Evolutionary conservation across 2,329 filamentous ascomycete species (phyloP).

Genomic region (Fusarium phyllophilum): DNA sequence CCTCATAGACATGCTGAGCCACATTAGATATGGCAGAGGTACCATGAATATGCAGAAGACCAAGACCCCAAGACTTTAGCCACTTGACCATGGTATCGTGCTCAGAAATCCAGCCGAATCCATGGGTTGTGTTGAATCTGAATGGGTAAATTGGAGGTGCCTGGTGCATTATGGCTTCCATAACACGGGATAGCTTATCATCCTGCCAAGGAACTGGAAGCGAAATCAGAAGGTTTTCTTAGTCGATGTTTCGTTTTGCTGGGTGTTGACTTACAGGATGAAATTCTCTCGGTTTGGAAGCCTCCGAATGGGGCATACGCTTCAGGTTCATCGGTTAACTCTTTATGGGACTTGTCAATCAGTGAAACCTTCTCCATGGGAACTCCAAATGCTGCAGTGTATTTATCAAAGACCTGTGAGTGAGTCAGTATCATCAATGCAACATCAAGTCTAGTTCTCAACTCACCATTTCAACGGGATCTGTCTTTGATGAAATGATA

Average conservation of each 20-base stretch:
- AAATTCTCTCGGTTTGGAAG: not conserved
- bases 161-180: not conserved
- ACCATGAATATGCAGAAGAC: not conserved
- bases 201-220: not conserved
- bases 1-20: not conserved
- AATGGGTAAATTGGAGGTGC: not conserved
- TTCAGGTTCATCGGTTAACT: not conserved
- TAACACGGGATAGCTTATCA: not conserved
- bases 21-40: not conserved
- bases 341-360: not conserved
- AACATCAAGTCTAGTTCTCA: too few species aligned
- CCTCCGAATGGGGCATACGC: not conserved
- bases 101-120: not conserved
- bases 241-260: not conserved
- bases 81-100: not conserved
- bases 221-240: too few species aligned
- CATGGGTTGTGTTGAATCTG: not conserved
- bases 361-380: not conserved
- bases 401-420: not conserved
- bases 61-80: not conserved
- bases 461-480: not conserved
- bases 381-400: not conserved
- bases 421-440: not conserved
- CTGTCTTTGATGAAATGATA: not conserved
- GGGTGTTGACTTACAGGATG: not conserved